phyloP scores from a whole-genome alignment of 306 rosid genomes.

The Leucaena leucocephala region DNA sequence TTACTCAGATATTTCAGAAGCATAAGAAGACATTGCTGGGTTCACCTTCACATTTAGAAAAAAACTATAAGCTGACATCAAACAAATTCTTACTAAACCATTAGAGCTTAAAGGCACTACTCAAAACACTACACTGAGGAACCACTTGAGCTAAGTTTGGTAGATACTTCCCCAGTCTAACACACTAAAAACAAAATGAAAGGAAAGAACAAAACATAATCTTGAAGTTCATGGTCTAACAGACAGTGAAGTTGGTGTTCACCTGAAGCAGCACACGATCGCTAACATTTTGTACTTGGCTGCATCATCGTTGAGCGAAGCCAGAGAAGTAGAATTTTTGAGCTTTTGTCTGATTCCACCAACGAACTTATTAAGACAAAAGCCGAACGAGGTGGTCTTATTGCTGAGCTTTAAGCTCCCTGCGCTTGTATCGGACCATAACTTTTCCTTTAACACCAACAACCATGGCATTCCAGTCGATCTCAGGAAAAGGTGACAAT shows the following conservation, averaged over 20 bases:
- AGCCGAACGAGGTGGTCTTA: slow-evolving; percentile 24
- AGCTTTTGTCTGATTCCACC: not conserved
- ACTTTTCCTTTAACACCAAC: slow-evolving; percentile 96
- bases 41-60: not conserved
- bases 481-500: slow-evolving; percentile 88
- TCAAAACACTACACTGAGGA: slow-evolving; percentile 4
- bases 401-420: slow-evolving; percentile 58
- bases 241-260: slow-evolving; percentile 19
- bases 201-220: not conserved
- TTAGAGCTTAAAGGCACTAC: not conserved
- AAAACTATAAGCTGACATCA: not conserved
- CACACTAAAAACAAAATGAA: not conserved
- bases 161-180: not conserved
- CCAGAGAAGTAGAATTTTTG: not conserved
- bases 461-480: slow-evolving; percentile 99
- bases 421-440: slow-evolving; percentile 88
- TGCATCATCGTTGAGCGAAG: not conserved
- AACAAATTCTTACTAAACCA: not conserved
- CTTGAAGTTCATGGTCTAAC: slow-evolving; percentile 32
- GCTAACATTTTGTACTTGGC: slow-evolving; percentile 9
- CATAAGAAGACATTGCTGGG: not conserved
- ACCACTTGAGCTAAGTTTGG: not conserved
- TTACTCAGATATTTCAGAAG: not conserved
- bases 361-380: slow-evolving; percentile 8
- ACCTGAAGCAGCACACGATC: slow-evolving; percentile 32